Evolutionary conservation across 2,329 filamentous ascomycete genomes (phyloP).

Genomic region (Amylocarpus encephaloides): DNA sequence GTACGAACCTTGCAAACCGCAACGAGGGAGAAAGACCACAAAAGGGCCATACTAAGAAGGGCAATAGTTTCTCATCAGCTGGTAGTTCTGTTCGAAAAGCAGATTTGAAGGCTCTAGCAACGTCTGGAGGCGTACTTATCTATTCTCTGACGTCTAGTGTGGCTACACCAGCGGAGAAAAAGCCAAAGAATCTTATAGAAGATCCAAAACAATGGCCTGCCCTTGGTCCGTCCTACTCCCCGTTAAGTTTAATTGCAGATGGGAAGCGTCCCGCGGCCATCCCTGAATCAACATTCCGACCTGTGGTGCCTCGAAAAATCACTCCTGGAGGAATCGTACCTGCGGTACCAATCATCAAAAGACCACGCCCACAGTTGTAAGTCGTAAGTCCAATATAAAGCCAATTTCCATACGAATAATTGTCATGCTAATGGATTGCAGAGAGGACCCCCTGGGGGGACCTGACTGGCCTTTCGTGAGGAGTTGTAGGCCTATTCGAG

Average conservation of each 20-base stretch:
- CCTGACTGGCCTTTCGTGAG: constrained; percentile 21
- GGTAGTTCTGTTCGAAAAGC: neutral
- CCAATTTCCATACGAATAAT: neutral
- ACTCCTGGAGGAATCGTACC: constrained; percentile 11
- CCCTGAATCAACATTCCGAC: neutral
- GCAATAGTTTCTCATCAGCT: too few relatives aligned
- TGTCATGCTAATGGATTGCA: constrained; percentile 7
- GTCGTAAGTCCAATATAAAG: constrained; percentile 21
- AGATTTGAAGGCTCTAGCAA: neutral
- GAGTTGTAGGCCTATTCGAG: constrained; percentile 6
- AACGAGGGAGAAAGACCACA: too few relatives aligned
- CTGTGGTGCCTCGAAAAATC: constrained; percentile 7
- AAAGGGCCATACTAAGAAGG: too few relatives aligned
- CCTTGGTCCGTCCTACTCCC: constrained; percentile 14
- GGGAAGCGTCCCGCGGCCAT: constrained; percentile 16
- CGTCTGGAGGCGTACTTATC: neutral
- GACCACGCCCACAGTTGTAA: constrained; percentile 19
- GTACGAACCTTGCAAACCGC: too few relatives aligned
- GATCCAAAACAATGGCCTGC: constrained; percentile 19
- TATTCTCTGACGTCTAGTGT: neutral
- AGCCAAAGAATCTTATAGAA: constrained; percentile 6
- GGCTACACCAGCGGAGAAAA: neutral
- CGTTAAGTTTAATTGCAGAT: constrained; percentile 17
- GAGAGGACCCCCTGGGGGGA: constrained; percentile 9
- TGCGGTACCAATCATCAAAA: constrained; percentile 19